These are phyloP conservation scores for Asterophora lycoperdoides DNA, from an alignment of 768 basidiomycete genomes.

Conservation along the genomic window DNA sequence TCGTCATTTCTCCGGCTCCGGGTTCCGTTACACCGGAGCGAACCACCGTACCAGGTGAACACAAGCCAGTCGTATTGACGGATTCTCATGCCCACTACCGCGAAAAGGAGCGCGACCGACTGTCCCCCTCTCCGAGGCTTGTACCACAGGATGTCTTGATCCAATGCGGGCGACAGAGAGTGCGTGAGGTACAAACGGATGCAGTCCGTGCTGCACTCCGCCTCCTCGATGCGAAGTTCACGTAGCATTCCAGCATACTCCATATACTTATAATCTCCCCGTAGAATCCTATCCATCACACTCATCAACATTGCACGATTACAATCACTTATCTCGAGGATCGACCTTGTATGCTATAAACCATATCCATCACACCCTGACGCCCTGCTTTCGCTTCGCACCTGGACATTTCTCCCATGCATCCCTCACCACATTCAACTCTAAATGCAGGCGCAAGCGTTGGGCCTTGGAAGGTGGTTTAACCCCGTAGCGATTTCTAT, in stretches of 20 bases:
- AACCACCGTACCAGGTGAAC: slow-evolving; percentile 16
- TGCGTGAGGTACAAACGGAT: slow-evolving; percentile 67
- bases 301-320: background rate
- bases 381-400: background rate
- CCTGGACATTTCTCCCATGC: slow-evolving; percentile 6
- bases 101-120: slow-evolving; percentile 34
- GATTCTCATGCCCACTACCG: slow-evolving; percentile 53
- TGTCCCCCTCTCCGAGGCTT: slow-evolving; percentile 44
- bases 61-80: slow-evolving; percentile 39
- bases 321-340: background rate
- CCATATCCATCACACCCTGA: background rate
- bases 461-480: slow-evolving; percentile 26
- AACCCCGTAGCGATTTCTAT: slow-evolving; percentile 10
- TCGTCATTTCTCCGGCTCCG: slow-evolving; percentile 52
- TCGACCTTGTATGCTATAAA: background rate
- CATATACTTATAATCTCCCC: background rate
- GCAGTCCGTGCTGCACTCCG: slow-evolving; percentile 74
- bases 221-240: slow-evolving; percentile 63
- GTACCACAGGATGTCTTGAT: slow-evolving; percentile 60
- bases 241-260: slow-evolving; percentile 19
- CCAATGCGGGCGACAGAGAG: slow-evolving; percentile 55
- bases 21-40: slow-evolving; percentile 48
- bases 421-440: slow-evolving; percentile 23
- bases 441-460: slow-evolving; percentile 34
- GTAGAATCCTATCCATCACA: background rate